Base-by-base conservation (phyloP, 495 filamentous ascomycete genomes). In the Trichoderma reesei region DNA sequence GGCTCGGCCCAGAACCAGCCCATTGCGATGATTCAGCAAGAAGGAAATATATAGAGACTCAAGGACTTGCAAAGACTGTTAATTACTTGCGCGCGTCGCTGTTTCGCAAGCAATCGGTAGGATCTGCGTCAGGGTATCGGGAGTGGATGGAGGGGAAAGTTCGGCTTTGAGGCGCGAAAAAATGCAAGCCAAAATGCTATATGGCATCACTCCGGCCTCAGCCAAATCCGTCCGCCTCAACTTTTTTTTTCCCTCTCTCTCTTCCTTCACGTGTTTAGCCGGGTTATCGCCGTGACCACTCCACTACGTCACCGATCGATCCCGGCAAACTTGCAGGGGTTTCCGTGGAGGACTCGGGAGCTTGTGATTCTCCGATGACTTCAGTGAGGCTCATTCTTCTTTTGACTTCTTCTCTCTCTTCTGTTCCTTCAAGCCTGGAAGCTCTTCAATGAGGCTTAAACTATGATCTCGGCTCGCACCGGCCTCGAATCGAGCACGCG, bases 1-100 rank as follows among this genome's bases (percentile, higher is more conserved):
- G 83, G 72, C 67, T 98, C 92, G 75, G 92, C 89, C 94, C 94
- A 98, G 69, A 98, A 98, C 95, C 95, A 98, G 67, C 94, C 94
- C 94, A 98, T 97, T 54, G 26, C 72, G 59, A 61, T 26, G 3
- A 34, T 16, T 2, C 10, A 56, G 10, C 1, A 26, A 26, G 26
- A 26, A 33, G 26, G 14, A n/a, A n/a, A 14, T 56, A 56, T 56
- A 56, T 8, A 6, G 14, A 10, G 11, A 18, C 10, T 39, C 2
- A 41, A 61, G n/a, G 0, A 41, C 1, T 38, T 26, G 18, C 14
- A 34, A 41, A 39, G 36, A 41, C 8, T 9, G 5, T 0, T 20
- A 48, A 48, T n/a, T 20, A 48, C 26, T n/a, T 61, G 18, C 16
- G 20, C 14, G 14, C 8, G 3, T 60, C 3, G 60, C 11, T 61